These are phyloP conservation scores for Moricandia moricandioides DNA, from an alignment of 345 rosid genomes.

Conservation along the genomic window DNA sequence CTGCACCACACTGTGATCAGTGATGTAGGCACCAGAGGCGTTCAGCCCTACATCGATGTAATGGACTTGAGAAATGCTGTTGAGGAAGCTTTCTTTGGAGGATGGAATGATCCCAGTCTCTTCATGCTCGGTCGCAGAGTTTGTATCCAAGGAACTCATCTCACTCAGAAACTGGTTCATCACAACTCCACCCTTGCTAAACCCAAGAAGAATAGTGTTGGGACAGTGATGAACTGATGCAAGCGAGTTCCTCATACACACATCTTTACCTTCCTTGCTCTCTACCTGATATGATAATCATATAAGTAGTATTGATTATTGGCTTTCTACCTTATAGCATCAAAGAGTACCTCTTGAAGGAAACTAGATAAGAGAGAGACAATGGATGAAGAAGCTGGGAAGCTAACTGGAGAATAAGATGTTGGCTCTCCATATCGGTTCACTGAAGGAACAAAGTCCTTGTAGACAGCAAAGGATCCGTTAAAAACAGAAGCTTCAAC, in stretches of 20 bases:
- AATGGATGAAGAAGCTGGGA: conserved; percentile 66
- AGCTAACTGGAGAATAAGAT: conserved; percentile 49
- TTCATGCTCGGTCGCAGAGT: conserved; percentile 23
- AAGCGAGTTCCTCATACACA: conserved; percentile 3
- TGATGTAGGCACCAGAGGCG: conserved; percentile 65
- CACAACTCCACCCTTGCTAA: conserved; percentile 89
- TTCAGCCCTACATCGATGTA: conserved; percentile 86
- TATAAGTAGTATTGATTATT: background rate
- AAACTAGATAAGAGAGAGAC: conserved; percentile 57
- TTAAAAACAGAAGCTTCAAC: conserved; percentile 63
- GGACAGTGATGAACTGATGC: conserved; percentile 34
- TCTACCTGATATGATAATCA: conserved; percentile 40
- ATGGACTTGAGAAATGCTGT: conserved; percentile 65
- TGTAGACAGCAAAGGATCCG: conserved; percentile 76
- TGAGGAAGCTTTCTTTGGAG: conserved; percentile 50
- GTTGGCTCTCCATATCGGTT: conserved; percentile 63
- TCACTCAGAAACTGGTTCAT: conserved; percentile 78
- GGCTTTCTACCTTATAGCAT: background rate
- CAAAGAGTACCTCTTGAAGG: conserved; percentile 49
- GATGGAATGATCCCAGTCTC: conserved; percentile 47
- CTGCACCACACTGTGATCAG: conserved; percentile 48
- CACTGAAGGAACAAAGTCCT: conserved; percentile 64
- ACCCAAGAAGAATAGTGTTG: conserved; percentile 64
- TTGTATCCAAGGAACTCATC: conserved; percentile 43
- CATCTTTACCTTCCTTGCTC: conserved; percentile 28